These are phyloP conservation scores for Chaetomiaceae sp. DNA, from an alignment of 2,329 filamentous ascomycete genomes.

Conservation along the genomic window DNA sequence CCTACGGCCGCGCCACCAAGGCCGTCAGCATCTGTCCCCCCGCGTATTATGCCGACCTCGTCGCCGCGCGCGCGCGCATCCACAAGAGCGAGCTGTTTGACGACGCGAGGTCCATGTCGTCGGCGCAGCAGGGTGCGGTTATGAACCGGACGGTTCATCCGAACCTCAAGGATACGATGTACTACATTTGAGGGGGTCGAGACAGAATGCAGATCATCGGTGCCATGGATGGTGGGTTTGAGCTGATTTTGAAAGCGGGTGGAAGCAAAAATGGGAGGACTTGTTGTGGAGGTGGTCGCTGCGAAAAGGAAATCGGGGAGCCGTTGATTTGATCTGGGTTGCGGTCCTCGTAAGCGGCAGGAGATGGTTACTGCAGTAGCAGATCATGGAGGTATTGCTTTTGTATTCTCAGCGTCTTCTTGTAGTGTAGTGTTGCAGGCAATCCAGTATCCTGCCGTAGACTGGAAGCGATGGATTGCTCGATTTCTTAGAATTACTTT, in stretches of 20 bases:
- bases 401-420: too few species aligned
- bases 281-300: too few species aligned
- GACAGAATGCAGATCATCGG: neutral
- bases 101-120: neutral
- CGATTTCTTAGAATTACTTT: too few species aligned
- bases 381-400: too few species aligned
- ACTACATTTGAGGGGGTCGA: constrained; percentile 44
- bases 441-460: too few species aligned
- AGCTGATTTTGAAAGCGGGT: neutral
- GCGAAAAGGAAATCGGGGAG: too few species aligned
- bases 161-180: constrained; percentile 47
- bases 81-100: constrained; percentile 66
- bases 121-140: neutral
- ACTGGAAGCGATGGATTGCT: too few species aligned
- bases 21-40: constrained; percentile 83
- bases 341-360: too few species aligned
- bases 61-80: constrained; percentile 70
- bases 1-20: constrained; percentile 82
- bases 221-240: neutral
- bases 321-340: too few species aligned
- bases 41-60: constrained; percentile 84
- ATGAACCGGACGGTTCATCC: constrained; percentile 36
- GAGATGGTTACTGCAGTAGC: too few species aligned
- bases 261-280: too few species aligned
- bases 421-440: too few species aligned